phyloP scores from a whole-genome alignment of 345 rosid species.

The Eucalyptus erythrocorys region DNA sequence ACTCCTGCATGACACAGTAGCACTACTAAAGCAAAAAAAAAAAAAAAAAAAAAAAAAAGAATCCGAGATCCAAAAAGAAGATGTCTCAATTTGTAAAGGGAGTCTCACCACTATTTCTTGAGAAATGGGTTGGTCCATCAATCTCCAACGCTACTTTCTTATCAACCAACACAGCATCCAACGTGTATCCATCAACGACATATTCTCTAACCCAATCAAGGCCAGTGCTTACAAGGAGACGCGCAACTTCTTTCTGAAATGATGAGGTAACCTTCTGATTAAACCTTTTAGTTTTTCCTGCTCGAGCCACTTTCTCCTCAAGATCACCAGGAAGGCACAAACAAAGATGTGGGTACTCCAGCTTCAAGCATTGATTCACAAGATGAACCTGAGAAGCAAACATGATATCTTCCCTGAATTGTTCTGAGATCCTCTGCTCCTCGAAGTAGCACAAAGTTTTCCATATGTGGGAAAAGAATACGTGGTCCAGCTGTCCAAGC shows the following conservation, averaged over 20 bases:
- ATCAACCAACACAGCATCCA: conserved; percentile 77
- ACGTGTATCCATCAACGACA: conserved; percentile 53
- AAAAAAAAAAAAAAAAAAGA: not conserved
- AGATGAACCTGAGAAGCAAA: conserved; percentile 87
- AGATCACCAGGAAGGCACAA: conserved; percentile 38
- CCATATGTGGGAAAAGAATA: conserved; percentile 70
- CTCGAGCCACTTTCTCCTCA: conserved; percentile 51
- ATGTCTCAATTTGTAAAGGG: not conserved
- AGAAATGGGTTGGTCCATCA: conserved; percentile 93
- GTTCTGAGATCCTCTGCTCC: conserved; percentile 82
- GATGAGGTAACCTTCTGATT: conserved; percentile 80
- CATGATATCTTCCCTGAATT: conserved; percentile 75
- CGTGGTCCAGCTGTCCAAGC: conserved; percentile 52
- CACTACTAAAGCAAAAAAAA: not conserved
- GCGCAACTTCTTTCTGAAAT: conserved; percentile 83
- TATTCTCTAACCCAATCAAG: conserved; percentile 82
- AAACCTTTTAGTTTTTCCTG: conserved; percentile 78
- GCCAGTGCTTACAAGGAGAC: conserved; percentile 77
- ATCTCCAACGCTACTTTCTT: conserved; percentile 83
- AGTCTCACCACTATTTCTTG: conserved; percentile 64
- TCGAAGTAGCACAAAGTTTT: conserved; percentile 37
- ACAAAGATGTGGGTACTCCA: conserved; percentile 70
- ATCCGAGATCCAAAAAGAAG: not conserved
- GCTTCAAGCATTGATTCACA: conserved; percentile 78
- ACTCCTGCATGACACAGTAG: conserved; percentile 32